These are phyloP conservation scores for Neofusicoccum ribis DNA, from an alignment of 2,329 filamentous ascomycete species.

Conservation along the genomic window DNA sequence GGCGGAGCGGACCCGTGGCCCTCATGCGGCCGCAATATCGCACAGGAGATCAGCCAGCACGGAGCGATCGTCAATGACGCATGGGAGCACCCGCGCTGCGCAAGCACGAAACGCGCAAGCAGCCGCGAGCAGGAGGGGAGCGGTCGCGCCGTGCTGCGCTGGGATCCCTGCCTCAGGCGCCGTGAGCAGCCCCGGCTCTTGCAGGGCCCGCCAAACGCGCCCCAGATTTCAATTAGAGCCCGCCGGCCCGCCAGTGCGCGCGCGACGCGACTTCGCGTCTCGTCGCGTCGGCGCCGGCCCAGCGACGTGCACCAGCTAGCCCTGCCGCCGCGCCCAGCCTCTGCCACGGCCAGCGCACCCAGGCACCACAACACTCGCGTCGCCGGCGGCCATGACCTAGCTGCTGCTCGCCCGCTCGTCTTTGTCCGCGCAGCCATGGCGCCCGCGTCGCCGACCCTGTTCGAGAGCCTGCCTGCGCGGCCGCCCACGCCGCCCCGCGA, in stretches of 20 bases:
- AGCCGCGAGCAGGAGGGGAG: not conserved
- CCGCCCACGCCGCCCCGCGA: slow-evolving; percentile 59
- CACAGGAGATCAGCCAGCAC: slow-evolving; percentile 16
- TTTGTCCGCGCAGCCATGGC: slow-evolving; percentile 21
- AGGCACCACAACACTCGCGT: too few relatives aligned
- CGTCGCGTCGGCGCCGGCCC: slow-evolving; percentile 4
- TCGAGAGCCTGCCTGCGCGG: slow-evolving; percentile 51
- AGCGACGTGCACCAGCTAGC: not conserved
- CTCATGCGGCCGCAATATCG: slow-evolving; percentile 11
- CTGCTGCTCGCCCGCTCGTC: not conserved
- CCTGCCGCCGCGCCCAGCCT: not conserved
- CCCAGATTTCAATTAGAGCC: not conserved
- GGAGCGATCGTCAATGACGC: slow-evolving; percentile 12
- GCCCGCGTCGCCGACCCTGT: slow-evolving; percentile 39
- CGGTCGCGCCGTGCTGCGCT: not conserved
- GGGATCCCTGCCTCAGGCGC: slow-evolving; percentile 10
- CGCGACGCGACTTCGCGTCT: slow-evolving; percentile 17
- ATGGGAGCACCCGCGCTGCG: slow-evolving; percentile 1
- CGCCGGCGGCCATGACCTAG: not conserved
- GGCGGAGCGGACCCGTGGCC: slow-evolving; percentile 10
- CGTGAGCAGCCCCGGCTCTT: not conserved
- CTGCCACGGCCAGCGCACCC: too few relatives aligned
- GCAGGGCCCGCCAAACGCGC: not conserved
- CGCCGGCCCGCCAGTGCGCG: not conserved
- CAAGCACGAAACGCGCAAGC: not conserved